A percentile compares a stretch with the other conserved stretches of the same genome.
Conservation (phyloP, 2,329 filamentous ascomycete species). For the Exserohilum rostratum region DNA sequence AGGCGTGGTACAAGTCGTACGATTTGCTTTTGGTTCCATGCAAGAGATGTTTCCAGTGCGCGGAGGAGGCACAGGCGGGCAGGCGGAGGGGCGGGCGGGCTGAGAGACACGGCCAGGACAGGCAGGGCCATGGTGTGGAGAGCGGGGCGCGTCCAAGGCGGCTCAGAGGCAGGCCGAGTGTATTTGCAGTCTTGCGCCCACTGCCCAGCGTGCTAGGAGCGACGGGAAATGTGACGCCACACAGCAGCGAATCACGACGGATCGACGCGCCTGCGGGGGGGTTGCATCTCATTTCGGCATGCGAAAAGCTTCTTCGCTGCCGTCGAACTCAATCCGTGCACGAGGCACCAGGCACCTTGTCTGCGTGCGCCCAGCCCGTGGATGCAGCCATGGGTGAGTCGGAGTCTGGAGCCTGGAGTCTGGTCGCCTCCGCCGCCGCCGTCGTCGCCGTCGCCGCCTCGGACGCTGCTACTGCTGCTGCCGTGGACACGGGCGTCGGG, state of each 20-base stretch:
- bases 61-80: not conserved
- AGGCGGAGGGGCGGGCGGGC: not conserved
- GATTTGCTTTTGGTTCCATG: conserved; percentile 7
- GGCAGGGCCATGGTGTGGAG: no score
- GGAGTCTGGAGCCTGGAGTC: not conserved
- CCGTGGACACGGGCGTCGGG: no score
- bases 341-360: not conserved
- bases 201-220: no score
- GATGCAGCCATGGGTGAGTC: no score
- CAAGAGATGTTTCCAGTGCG: conserved; percentile 3
- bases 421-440: no score
- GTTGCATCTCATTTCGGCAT: conserved; percentile 12
- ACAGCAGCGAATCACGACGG: conserved; percentile 8
- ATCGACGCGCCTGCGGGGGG: conserved; percentile 17
- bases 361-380: not conserved
- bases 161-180: no score
- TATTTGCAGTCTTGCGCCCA: no score
- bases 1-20: conserved; percentile 7
- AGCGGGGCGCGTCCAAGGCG: no score
- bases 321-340: conserved; percentile 12
- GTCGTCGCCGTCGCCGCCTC: no score
- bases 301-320: conserved; percentile 18
- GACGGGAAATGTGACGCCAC: conserved; percentile 6
- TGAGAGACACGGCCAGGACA: no score
- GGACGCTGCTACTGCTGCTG: no score